Base-by-base conservation (phyloP, 176 grass and related monocot species). In the Otatea glauca region DNA sequence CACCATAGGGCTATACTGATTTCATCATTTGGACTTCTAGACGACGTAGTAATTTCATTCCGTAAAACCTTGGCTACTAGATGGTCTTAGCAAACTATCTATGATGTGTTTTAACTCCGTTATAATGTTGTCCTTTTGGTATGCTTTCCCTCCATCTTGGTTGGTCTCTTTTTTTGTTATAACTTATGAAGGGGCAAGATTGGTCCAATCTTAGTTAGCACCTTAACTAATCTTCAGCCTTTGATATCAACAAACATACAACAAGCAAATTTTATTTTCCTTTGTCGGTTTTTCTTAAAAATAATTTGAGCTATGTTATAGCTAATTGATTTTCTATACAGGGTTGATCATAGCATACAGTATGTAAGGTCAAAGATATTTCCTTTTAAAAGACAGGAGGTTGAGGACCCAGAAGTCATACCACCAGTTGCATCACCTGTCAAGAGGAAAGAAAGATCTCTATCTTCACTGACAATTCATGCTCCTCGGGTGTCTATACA, bases 391-490 rank as follows among this genome's bases (percentile, higher is more conserved):
- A 88, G 83, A 77, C 41, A 69, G 77, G 88, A 90, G 85, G 43
- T 88, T 78, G 83, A 86, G 51, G 83, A 64, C 74, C 44, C 41
- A 58, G 88, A 94, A 92, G 60, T 80, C 72, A 78, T 81, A 45
- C 73, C 73, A 6, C 81, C 78, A 25, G 6, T 77, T 70, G 42
- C 64, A 77, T 86, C 70, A 61, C 90, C 85, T 88, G 32, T 85
- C 48, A 92, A 85, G 86, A 94, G 88, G 81, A 94, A 94, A 84
- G 90, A 92, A 88, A 83, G 83, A 75, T 94, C 93, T 42, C 81
- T 94, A 69, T 94, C 93, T 86, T 94, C 86, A 27, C 83, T 94
- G 65, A 67, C 91, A 37, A 73, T 78, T 37, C 86, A 70, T 82
- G 74, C 82, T 84, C 93, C 93, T 86, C 88, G 70, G 79, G 66